Evolutionary conservation across 257 asterid species (phyloP).

Genomic region (Verbascum thapsus): DNA sequence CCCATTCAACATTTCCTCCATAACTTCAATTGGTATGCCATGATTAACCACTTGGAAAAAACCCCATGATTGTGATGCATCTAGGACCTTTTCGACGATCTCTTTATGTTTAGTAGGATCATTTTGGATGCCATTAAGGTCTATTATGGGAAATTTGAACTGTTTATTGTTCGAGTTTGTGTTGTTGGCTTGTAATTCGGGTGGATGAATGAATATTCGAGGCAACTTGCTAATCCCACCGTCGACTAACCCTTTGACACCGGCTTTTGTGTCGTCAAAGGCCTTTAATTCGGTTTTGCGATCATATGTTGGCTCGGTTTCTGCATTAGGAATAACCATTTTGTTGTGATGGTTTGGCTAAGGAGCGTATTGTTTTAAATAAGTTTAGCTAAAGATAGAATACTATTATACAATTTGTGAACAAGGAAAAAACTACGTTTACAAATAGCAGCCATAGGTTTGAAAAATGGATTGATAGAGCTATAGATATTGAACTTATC

Average conservation of each 20-base stretch:
- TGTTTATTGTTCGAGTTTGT: not conserved
- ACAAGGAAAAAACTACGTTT: not conserved
- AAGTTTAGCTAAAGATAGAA: no score
- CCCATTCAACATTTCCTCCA: conserved; percentile 27
- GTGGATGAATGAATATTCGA: conserved; percentile 21
- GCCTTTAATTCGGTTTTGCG: conserved; percentile 22
- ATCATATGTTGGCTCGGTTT: not conserved
- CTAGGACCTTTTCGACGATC: conserved; percentile 8
- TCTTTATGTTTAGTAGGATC: not conserved
- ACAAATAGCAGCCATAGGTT: not conserved
- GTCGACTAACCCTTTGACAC: conserved; percentile 33
- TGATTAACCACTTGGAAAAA: conserved; percentile 33
- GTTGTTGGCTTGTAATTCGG: not conserved
- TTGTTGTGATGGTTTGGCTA: no score
- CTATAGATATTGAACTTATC: not conserved
- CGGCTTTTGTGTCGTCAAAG: conserved; percentile 36
- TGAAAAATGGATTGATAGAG: no score
- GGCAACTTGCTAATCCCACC: conserved; percentile 27
- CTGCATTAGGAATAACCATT: no score
- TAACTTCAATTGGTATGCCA: conserved; percentile 15
- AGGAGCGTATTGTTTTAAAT: no score
- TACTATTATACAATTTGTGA: no score
- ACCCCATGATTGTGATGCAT: conserved; percentile 25
- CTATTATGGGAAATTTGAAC: conserved; percentile 1
- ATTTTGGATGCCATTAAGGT: conserved; percentile 1